These are phyloP conservation scores for Rhinocladiella similis DNA, from an alignment of 2,329 filamentous ascomycete genomes.

Conservation along the genomic window DNA sequence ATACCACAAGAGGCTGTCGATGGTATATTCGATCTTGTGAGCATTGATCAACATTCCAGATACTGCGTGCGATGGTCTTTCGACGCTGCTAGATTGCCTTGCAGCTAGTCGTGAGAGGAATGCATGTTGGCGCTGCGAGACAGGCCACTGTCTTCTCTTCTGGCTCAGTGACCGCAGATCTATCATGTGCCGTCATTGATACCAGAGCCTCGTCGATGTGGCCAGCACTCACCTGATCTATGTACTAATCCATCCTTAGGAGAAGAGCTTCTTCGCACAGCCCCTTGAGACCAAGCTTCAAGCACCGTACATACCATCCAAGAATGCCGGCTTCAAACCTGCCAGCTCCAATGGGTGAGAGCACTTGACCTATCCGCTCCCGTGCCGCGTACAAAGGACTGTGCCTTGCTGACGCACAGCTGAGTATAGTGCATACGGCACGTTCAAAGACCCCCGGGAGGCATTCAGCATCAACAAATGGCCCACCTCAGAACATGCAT, in stretches of 20 bases:
- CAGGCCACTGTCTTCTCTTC: too few relatives aligned
- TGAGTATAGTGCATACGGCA: slow-evolving; percentile 9
- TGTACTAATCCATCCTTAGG: neutral
- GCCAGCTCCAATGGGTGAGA: slow-evolving; percentile 16
- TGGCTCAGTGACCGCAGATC: too few relatives aligned
- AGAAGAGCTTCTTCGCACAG: slow-evolving; percentile 12
- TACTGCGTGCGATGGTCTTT: neutral
- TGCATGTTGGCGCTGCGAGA: too few relatives aligned
- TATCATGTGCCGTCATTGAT: too few relatives aligned
- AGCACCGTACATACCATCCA: slow-evolving; percentile 15
- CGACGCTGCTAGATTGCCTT: neutral
- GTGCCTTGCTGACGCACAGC: neutral
- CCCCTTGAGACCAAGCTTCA: slow-evolving; percentile 5
- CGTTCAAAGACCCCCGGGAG: slow-evolving; percentile 16
- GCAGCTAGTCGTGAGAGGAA: too few relatives aligned
- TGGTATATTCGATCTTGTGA: slow-evolving; percentile 57
- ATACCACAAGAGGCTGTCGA: slow-evolving; percentile 58
- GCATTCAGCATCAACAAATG: slow-evolving; percentile 23
- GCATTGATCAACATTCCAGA: neutral
- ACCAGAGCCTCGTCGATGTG: neutral
- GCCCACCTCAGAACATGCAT: slow-evolving; percentile 10
- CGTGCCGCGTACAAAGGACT: neutral
- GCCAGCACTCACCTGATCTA: too few relatives aligned
- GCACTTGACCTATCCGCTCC: neutral
- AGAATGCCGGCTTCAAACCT: slow-evolving; percentile 18